Evolutionary conservation across 163 green algal species (phyloP), one percentile per base, ranked within the genome.

Genomic region (Picocystis sp.): DNA sequence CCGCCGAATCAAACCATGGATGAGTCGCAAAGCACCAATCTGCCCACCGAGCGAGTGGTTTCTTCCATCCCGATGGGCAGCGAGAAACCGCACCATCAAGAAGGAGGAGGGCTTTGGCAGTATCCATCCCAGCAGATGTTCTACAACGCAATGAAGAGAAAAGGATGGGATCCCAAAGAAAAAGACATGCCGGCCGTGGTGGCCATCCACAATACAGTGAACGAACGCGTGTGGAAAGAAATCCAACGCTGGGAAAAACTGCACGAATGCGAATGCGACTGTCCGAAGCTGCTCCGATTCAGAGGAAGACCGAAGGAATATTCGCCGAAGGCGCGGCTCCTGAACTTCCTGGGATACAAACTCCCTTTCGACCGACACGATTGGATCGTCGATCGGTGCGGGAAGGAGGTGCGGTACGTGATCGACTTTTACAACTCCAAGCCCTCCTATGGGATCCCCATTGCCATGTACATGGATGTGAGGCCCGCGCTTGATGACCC

Each of bases 341-440:
- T 94, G 51, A 95, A 94, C 62, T 65, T 83, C 23, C 50, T 94
- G 60, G 86, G 86, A 6, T 95, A 87, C 63, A 82, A 78, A 43
- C 72, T 89, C 34, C 86, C 86, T 5, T 95, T 95, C 72, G 86
- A 95, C 69, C 71, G 86, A 9, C 86, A 95, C 57, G 86, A 95
- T 69, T 95, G 86, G 86, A 54, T 89, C 19, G 80, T 95, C 29
- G 81, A 93, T 58, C 70, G 86, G 6, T 89, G 81, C 57, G 83
- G 85, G 1, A 54, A 57, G 10, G 71, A 87, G 53, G 75, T 88
- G 42, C 61, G 77, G 56, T 95, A 95, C 62, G 71, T 95, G 25
- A 93, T 95, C 14, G 86, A 95, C 64, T 95, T 95, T 55, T 95
- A 95, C 71, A 85, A 85, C 54, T 82, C 71, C 17, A 62, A 67